Evolutionary conservation across 2,329 filamentous ascomycete species (phyloP), one percentile per base, ranked within the genome.

Genomic region (Hypoxylon sp.): DNA sequence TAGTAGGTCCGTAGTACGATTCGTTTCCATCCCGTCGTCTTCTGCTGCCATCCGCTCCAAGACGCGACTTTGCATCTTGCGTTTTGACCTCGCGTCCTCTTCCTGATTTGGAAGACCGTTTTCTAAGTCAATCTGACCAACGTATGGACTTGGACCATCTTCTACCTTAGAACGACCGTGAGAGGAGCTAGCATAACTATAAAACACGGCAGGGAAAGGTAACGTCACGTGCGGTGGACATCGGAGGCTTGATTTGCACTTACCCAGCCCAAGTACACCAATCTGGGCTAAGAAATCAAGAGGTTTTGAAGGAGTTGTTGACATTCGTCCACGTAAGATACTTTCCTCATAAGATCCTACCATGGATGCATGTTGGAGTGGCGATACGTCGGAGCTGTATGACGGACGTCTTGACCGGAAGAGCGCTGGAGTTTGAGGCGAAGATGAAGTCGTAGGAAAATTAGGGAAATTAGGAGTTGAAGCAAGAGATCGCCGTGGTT

Each of bases 311-410:
- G 96, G 95, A 1, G 91, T 96, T 1, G 95, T 98, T 30, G 96
- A 98, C 96, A 99, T 99, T 69, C 96, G 90, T 42, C 96, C 96
- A 51, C 94, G 90, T 1, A 99, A 84, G 67, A 99, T 98, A 30
- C 94, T 98, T 81, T 99, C 96, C 80, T 99, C 96, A 74, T 98
- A 99, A 1, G 95, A 98, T 1, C 96, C 96, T 1, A 98, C 95
- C 92, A 99, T 97, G 2, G 95, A 95, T 7, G 95, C 95, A 80
- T 97, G 94, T 63, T 95, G 92, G 30, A 96, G 83, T 3, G 93
- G 91, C 2, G 93, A 94, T 2, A 85, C 82, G 50, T 97, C 95
- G 0, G 91, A 90, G 14, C 88, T 86, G 50, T 93, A 84, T 0
- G 95, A 98, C 0, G 91, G 90, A 7, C 88, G 84, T 48, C 94